Base-by-base conservation (phyloP, 2,329 filamentous ascomycete genomes). In the Beauveria bassiana region DNA sequence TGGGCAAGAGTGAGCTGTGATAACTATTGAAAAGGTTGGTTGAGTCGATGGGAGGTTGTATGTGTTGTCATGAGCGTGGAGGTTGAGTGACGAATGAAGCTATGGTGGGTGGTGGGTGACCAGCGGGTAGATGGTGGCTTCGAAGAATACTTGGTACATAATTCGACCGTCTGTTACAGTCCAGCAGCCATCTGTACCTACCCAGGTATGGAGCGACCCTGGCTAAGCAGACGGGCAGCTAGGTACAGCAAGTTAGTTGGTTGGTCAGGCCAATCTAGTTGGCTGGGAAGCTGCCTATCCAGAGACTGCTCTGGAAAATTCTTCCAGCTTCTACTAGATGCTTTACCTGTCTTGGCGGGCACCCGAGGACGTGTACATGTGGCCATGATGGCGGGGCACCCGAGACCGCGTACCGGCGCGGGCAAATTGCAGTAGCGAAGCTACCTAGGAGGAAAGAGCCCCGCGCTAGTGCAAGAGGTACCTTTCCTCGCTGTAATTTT, bases 281-380 rank as follows among this genome's bases (percentile, higher is more conserved):
- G 9, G 31, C 31, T 12, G 34, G 34, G 34, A 16, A 38, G 42
- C 40, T n/a, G 40, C 24, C 24, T 22, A 18, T 14, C 5, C 38
- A 52, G 7, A 45, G 64, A 54, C 55, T 43, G 38, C 52, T 68
- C 66, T 67, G 62, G 67, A 69, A 69, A 68, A 67, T 69, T 69
- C 68, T 68, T 57, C 62, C 61, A 46, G 61, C 57, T 69, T 69
- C 68, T 61, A 68, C 54, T 55, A 18, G 59, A 57, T 62, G 63
- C 66, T 57, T 16, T 10, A 18, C 55, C 46, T 18, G 55, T 49
- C 55, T 47, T 57, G 28, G 55, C 55, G 45, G 43, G 31, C 24
- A 43, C 18, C 64, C 65, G 64, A 64, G 64, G 67, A 16, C 14
- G 20, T 34, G 62, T 63, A 63, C 57, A 28, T 59, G 50, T 16